phyloP scores from a whole-genome alignment of 108 stramenopile genomes.

The Nitzschia sp. region DNA sequence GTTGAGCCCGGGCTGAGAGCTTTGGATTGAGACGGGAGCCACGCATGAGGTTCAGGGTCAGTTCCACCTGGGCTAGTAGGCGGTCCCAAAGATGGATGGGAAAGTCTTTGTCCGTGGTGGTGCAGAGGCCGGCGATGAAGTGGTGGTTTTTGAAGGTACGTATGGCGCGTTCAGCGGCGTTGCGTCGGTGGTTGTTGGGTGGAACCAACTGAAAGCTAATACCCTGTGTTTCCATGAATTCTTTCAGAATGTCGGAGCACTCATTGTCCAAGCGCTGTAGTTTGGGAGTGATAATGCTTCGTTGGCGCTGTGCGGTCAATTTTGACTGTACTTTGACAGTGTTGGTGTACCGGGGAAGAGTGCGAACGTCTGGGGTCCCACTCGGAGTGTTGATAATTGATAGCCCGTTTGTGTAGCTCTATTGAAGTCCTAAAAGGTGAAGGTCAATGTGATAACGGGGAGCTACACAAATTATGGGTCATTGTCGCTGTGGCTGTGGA shows the following conservation, averaged over 20 bases:
- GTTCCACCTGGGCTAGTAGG: constrained; percentile 26
- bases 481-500: too few species aligned
- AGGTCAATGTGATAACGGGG: too few species aligned
- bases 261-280: constrained; percentile 52
- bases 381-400: too few species aligned
- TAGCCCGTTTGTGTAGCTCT: too few species aligned
- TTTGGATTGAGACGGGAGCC: constrained; percentile 33
- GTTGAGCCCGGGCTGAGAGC: constrained; percentile 33
- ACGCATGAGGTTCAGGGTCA: constrained; percentile 45
- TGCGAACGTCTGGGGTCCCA: too few species aligned
- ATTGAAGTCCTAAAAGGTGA: too few species aligned
- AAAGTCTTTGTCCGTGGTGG: constrained; percentile 23
- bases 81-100: constrained; percentile 32
- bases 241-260: constrained; percentile 12
- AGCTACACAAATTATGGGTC: too few species aligned
- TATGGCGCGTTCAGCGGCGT: constrained; percentile 54
- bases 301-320: too few species aligned
- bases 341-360: too few species aligned
- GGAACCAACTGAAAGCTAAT: constrained; percentile 43
- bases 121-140: constrained; percentile 46
- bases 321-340: too few species aligned
- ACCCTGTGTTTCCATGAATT: neutral
- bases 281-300: too few species aligned
- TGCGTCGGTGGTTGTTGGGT: constrained; percentile 32
- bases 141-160: constrained; percentile 51